These are phyloP conservation scores for Lactarius vividus DNA, from an alignment of 768 basidiomycete genomes.

Conservation along the genomic window DNA sequence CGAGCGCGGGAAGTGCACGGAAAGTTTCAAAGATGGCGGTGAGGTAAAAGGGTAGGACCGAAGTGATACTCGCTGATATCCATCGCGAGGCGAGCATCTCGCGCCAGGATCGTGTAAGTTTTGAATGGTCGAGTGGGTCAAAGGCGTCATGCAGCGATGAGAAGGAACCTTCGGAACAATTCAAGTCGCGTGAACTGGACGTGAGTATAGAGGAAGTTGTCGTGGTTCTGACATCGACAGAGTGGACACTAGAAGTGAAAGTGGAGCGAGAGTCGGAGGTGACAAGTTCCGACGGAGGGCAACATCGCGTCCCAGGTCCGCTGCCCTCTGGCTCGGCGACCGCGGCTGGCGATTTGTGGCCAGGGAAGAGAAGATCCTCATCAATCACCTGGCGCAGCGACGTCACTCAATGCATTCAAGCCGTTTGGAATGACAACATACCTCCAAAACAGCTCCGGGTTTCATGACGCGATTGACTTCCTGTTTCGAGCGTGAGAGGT, in stretches of 20 bases:
- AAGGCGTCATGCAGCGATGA: constrained; percentile 7
- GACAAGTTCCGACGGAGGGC: background rate
- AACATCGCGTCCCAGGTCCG: background rate
- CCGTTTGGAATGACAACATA: constrained; percentile 32
- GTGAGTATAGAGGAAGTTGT: background rate
- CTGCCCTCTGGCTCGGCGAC: background rate
- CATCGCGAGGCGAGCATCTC: constrained; percentile 26
- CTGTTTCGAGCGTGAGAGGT: constrained; percentile 36
- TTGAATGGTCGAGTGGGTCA: constrained; percentile 26
- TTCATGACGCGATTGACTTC: constrained; percentile 67
- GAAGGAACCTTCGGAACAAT: background rate
- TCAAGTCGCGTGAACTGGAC: background rate
- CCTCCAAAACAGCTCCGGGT: constrained; percentile 63
- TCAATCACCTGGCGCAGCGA: constrained; percentile 53
- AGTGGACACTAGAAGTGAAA: background rate
- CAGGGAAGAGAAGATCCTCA: constrained; percentile 72
- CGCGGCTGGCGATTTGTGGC: constrained; percentile 25
- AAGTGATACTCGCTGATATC: constrained; percentile 24
- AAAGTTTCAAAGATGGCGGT: constrained; percentile 23
- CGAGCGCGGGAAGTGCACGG: constrained; percentile 26
- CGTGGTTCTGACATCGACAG: background rate
- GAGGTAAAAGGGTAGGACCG: constrained; percentile 27
- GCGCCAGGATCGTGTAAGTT: constrained; percentile 23
- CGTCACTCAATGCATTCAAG: background rate
- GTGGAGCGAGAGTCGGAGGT: background rate